A percentile compares a stretch with the other conserved stretches of the same genome.
These are phyloP conservation scores for Monosporascus sp. DNA, from an alignment of 2,329 filamentous ascomycete genomes.

Conservation along the genomic window DNA sequence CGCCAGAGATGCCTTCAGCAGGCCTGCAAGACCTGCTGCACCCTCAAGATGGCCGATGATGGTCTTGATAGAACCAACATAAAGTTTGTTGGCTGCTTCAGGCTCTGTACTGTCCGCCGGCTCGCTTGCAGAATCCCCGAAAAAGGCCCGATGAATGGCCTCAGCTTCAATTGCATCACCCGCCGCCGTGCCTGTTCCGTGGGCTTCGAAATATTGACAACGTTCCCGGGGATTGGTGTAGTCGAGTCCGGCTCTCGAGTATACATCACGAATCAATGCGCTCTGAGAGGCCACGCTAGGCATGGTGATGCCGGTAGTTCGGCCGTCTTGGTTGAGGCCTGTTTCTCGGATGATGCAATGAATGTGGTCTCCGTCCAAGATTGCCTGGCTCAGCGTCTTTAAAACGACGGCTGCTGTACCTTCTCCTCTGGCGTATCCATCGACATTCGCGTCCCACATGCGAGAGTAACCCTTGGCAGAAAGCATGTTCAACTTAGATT, in stretches of 20 bases:
- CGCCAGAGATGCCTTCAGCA: conserved; percentile 3
- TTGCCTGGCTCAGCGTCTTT: conserved; percentile 27
- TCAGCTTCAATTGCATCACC: conserved; percentile 6
- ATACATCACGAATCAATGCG: conserved; percentile 25
- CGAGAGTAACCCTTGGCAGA: conserved; percentile 24
- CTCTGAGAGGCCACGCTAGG: conserved; percentile 30
- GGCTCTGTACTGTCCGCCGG: no score
- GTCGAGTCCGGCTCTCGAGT: conserved; percentile 25
- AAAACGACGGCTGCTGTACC: conserved; percentile 27
- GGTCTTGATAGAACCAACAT: conserved; percentile 9
- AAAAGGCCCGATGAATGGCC: conserved; percentile 1
- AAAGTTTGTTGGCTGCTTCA: background rate
- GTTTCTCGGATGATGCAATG: conserved; percentile 29
- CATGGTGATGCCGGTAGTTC: conserved; percentile 33
- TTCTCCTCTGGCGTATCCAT: conserved; percentile 31
- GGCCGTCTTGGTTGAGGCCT: conserved; percentile 19
- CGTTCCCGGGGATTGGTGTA: conserved; percentile 5
- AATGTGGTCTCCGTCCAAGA: conserved; percentile 30
- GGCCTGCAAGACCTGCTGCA: conserved; percentile 5
- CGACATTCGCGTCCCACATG: conserved; percentile 32
- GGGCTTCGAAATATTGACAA: conserved; percentile 15
- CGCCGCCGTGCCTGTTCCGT: conserved; percentile 7
- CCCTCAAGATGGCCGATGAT: conserved; percentile 9
- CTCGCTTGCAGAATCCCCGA: no score
- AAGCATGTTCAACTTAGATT: conserved; percentile 23